These are phyloP conservation scores for Candida ipomoeae DNA, from an alignment of 805 yeast species.

Conservation along the genomic window DNA sequence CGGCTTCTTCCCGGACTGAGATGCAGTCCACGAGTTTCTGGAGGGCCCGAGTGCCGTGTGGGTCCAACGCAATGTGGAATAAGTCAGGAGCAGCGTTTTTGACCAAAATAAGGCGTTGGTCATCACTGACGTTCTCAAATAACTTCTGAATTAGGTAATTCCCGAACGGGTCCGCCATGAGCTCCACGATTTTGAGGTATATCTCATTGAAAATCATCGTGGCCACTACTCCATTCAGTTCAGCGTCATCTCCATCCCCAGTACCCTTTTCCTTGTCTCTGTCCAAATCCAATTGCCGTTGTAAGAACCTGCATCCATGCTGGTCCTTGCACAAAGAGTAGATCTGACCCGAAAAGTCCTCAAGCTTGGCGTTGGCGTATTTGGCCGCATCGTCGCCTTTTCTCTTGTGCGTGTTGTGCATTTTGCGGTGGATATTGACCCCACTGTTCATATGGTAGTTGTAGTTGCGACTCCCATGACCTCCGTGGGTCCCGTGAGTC, in stretches of 20 bases:
- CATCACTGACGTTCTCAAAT: slow-evolving; percentile 66
- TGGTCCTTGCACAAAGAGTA: slow-evolving; percentile 88
- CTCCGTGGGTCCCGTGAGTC: too few species aligned
- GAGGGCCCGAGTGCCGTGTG: slow-evolving; percentile 94
- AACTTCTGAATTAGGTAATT: slow-evolving; percentile 90
- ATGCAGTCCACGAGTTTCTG: slow-evolving; percentile 89
- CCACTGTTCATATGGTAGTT: slow-evolving; percentile 18
- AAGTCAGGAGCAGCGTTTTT: slow-evolving; percentile 68
- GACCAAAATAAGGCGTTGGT: slow-evolving; percentile 67
- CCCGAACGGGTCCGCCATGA: slow-evolving; percentile 97
- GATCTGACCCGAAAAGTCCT: slow-evolving; percentile 68
- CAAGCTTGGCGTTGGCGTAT: slow-evolving; percentile 62
- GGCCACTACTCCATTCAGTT: slow-evolving; percentile 46
- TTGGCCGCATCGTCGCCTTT: slow-evolving; percentile 67
- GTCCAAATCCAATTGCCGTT: slow-evolving; percentile 72
- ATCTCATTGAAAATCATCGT: slow-evolving; percentile 79
- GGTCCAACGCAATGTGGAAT: slow-evolving; percentile 79
- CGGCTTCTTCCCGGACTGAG: slow-evolving; percentile 64
- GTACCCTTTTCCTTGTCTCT: slow-evolving; percentile 23
- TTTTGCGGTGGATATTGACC: slow-evolving; percentile 43
- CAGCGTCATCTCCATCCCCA: too few species aligned
- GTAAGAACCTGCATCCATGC: slow-evolving; percentile 92
- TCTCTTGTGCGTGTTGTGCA: slow-evolving; percentile 30
- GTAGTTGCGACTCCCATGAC: slow-evolving; percentile 7
- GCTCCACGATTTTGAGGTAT: slow-evolving; percentile 68